Percentiles rank a stretch among this genome's conserved stretches.
Evolutionary conservation across 1,284 basidiomycete species (phyloP).

Genomic region (Puccinia coronata): DNA sequence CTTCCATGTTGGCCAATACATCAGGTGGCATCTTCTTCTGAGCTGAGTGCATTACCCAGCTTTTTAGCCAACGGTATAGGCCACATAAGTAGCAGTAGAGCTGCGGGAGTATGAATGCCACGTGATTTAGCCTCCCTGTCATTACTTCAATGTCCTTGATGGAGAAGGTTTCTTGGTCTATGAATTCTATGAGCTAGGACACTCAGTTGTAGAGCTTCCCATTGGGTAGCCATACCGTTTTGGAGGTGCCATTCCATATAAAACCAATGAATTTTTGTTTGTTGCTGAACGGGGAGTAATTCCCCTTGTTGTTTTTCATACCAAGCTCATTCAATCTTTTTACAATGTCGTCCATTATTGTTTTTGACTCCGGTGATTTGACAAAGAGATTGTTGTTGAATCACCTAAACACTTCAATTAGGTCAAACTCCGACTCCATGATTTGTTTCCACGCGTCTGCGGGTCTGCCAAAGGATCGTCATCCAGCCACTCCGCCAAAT

Average conservation of each 20-base stretch:
- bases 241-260: not conserved
- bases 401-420: not conserved
- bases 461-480: not conserved
- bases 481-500: not conserved
- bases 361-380: not conserved
- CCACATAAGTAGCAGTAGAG: not conserved
- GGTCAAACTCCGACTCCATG: not conserved
- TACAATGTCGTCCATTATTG: too few relatives aligned
- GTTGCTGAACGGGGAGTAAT: not conserved
- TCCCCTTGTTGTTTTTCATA: not conserved
- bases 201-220: not conserved
- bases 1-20: not conserved
- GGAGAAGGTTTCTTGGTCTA: not conserved
- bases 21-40: not conserved
- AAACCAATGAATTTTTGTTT: constrained; percentile 23
- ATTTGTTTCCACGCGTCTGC: constrained; percentile 3
- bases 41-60: not conserved
- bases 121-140: not conserved
- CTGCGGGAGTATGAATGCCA: not conserved
- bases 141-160: not conserved
- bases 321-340: not conserved
- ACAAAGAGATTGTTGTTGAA: not conserved
- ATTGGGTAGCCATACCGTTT: not conserved
- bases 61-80: not conserved
- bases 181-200: not conserved